phyloP scores from a whole-genome alignment of 441 rosid genomes.

The Euphorbia schlechtendalii region DNA sequence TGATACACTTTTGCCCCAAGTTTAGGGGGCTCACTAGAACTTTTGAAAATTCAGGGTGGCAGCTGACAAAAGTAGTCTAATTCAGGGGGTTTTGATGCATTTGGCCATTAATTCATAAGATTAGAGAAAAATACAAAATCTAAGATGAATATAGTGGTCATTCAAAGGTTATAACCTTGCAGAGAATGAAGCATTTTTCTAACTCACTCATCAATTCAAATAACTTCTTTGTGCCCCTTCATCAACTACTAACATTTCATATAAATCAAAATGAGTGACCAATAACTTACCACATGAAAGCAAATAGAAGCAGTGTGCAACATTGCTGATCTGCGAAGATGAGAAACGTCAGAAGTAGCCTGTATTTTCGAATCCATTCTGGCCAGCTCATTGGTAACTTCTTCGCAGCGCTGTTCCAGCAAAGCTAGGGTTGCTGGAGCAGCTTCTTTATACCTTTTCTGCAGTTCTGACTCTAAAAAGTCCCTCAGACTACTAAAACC shows the following conservation, averaged over 20 bases:
- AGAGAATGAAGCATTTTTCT: neutral
- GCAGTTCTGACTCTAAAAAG: slow-evolving; percentile 83
- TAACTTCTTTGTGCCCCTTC: neutral
- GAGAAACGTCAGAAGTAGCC: slow-evolving; percentile 84
- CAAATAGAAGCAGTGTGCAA: slow-evolving; percentile 72
- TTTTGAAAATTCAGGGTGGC: too few species aligned
- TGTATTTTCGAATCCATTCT: slow-evolving; percentile 67
- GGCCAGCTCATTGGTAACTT: slow-evolving; percentile 53
- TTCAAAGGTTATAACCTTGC: neutral
- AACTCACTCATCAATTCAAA: neutral
- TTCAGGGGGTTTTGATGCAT: too few species aligned
- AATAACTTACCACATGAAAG: slow-evolving; percentile 68
- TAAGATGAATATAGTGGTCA: neutral
- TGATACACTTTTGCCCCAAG: too few species aligned
- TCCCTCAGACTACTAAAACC: slow-evolving; percentile 82
- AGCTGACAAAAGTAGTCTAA: too few species aligned
- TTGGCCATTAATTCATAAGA: too few species aligned
- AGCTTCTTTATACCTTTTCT: slow-evolving; percentile 90
- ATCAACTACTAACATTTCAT: neutral
- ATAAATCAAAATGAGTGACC: neutral
- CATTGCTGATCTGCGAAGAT: slow-evolving; percentile 87
- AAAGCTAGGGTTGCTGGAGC: slow-evolving; percentile 94
- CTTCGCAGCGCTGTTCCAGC: slow-evolving; percentile 86
- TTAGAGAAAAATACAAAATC: neutral
- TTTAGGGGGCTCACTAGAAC: too few species aligned